A percentile compares a stretch with the other conserved stretches of the same genome.
Evolutionary conservation across 768 basidiomycete genomes (phyloP).

Genomic region (Phaffia tasmanica): DNA sequence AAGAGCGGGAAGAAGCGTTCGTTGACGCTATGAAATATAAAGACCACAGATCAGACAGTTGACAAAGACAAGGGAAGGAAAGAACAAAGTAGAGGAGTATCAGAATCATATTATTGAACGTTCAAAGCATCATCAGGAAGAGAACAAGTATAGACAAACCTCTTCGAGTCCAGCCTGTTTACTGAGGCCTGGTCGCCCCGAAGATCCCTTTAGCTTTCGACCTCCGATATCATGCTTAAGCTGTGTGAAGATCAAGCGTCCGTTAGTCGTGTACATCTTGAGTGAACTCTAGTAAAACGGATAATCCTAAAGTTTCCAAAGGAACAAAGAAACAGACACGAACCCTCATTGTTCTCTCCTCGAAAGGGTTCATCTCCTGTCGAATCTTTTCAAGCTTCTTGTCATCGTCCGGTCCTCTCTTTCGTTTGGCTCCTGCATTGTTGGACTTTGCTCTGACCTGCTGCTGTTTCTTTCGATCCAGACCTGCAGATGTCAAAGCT

Average conservation of each 20-base stretch:
- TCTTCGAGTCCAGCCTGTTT: slow-evolving; percentile 84
- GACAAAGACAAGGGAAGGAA: background rate
- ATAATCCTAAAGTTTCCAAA: background rate
- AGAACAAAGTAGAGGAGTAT: background rate
- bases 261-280: background rate
- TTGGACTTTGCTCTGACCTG: slow-evolving; percentile 45
- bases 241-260: slow-evolving; percentile 13
- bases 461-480: slow-evolving; percentile 50
- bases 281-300: slow-evolving; percentile 34
- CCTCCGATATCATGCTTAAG: slow-evolving; percentile 73
- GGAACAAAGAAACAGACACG: slow-evolving; percentile 33
- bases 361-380: slow-evolving; percentile 81
- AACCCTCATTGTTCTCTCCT: slow-evolving; percentile 78
- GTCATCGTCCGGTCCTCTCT: slow-evolving; percentile 53
- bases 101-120: background rate
- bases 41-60: background rate
- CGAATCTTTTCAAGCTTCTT: slow-evolving; percentile 74
- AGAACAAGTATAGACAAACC: slow-evolving; percentile 42
- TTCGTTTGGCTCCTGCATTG: slow-evolving; percentile 44
- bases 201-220: slow-evolving; percentile 66
- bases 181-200: slow-evolving; percentile 72
- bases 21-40: slow-evolving; percentile 53
- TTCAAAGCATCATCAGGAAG: background rate
- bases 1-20: slow-evolving; percentile 77
- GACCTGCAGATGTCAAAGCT: slow-evolving; percentile 65